A percentile compares a stretch with the other conserved stretches of the same genome.
Evolutionary conservation across 208 protist species (phyloP).

Genomic region (Herpetomonas muscarum): DNA sequence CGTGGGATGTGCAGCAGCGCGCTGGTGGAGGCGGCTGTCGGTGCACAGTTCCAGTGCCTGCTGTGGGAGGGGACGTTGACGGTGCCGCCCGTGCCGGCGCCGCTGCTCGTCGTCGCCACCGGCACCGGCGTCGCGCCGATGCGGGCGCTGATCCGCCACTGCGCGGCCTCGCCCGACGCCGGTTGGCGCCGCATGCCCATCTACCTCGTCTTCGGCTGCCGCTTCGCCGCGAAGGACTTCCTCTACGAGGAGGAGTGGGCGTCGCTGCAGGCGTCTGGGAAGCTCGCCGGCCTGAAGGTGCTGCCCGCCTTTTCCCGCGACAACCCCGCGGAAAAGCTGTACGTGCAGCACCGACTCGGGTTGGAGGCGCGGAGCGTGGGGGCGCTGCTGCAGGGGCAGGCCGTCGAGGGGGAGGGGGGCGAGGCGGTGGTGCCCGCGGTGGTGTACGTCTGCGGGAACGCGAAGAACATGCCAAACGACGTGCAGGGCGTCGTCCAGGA

Average conservation of each 20-base stretch:
- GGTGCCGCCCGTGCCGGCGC: constrained; percentile 30
- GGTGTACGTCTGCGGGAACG: constrained; percentile 81
- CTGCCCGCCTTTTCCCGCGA: constrained; percentile 83
- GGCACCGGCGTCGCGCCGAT: constrained; percentile 85
- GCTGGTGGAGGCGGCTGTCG: constrained; percentile 25
- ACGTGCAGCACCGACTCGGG: constrained; percentile 85
- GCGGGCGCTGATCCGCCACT: constrained; percentile 64
- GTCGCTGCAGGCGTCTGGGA: constrained; percentile 13
- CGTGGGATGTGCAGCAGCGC: constrained; percentile 67
- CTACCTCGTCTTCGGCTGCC: constrained; percentile 80
- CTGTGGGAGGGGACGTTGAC: constrained; percentile 65
- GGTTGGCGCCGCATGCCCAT: constrained; percentile 51
- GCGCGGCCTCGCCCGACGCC: constrained; percentile 21
- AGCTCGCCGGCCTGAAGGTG: constrained; percentile 45
- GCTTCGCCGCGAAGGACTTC: constrained; percentile 61
- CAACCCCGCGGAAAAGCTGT: constrained; percentile 62
- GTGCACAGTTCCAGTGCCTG: constrained; percentile 48
- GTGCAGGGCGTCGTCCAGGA: constrained; percentile 46
- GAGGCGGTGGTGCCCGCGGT: constrained; percentile 15
- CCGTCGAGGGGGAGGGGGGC: too few relatives aligned
- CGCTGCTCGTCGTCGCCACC: constrained; percentile 68
- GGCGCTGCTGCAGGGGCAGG: constrained; percentile 31
- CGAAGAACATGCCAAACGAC: constrained; percentile 85
- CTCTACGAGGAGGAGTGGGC: constrained; percentile 74
- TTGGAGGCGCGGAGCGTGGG: constrained; percentile 51